Evolutionary conservation across 306 rosid genomes (phyloP).

Genomic region (Cicer bijugum): DNA sequence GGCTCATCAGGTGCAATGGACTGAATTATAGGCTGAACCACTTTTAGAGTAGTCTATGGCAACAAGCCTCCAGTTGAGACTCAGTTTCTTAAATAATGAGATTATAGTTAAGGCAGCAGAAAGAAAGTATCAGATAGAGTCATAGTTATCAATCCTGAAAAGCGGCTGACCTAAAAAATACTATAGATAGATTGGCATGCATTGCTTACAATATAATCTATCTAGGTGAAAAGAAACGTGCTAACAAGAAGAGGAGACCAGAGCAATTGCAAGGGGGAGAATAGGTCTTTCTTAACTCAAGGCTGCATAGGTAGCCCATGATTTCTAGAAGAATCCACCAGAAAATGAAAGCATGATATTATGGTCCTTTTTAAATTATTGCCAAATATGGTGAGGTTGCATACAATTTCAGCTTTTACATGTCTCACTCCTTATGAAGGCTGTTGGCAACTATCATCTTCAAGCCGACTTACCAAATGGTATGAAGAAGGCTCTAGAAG

Average conservation of each 20-base stretch:
- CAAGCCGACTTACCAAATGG: background rate
- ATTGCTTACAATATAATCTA: slow-evolving; percentile 7
- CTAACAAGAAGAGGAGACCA: background rate
- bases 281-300: background rate
- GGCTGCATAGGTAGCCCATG: background rate
- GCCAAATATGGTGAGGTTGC: background rate
- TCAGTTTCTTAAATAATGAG: slow-evolving; percentile 1
- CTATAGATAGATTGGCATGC: background rate
- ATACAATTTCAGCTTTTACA: slow-evolving; percentile 3
- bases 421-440: slow-evolving; percentile 1
- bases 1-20: background rate
- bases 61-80: background rate
- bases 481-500: slow-evolving; percentile 13
- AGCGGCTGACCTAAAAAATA: background rate
- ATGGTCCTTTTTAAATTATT: background rate
- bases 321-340: background rate
- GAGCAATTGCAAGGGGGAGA: background rate
- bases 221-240: background rate
- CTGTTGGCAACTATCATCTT: background rate
- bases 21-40: background rate
- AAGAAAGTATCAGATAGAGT: background rate
- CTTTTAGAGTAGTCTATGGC: background rate
- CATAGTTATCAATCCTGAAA: background rate
- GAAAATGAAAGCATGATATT: background rate
- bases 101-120: background rate